A percentile compares a stretch with the other conserved stretches of the same genome.
Evolutionary conservation across 2,329 filamentous ascomycete genomes (phyloP).

Genomic region (Aphanoascus verrucosus): DNA sequence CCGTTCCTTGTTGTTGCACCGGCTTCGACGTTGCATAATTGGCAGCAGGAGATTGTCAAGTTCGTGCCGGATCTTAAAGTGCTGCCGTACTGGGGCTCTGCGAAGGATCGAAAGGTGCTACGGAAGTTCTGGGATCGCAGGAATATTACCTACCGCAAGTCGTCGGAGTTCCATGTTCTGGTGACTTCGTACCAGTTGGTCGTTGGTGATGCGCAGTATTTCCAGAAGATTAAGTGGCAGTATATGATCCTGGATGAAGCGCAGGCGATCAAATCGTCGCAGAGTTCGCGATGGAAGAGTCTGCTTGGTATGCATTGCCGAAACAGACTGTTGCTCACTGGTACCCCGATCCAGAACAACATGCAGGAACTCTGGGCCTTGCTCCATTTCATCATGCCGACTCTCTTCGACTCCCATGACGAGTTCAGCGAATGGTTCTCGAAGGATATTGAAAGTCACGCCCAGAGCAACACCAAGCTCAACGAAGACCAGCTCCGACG

Average conservation of each 20-base stretch:
- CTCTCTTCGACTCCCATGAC: slow-evolving; percentile 61
- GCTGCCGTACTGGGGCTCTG: slow-evolving; percentile 92
- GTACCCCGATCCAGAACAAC: slow-evolving; percentile 92
- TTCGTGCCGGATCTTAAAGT: slow-evolving; percentile 95
- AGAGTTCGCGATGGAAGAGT: slow-evolving; percentile 89
- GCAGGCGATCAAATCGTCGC: slow-evolving; percentile 89
- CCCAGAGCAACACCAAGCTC: slow-evolving; percentile 97
- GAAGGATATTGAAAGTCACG: slow-evolving; percentile 79
- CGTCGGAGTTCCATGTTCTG: slow-evolving; percentile 89
- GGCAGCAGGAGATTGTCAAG: slow-evolving; percentile 94
- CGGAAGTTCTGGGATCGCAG: slow-evolving; percentile 99
- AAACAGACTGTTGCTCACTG: slow-evolving; percentile 89
- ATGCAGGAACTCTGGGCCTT: slow-evolving; percentile 90
- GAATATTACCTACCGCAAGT: slow-evolving; percentile 86
- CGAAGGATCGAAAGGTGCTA: slow-evolving; percentile 85
- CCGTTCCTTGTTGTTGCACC: slow-evolving; percentile 85
- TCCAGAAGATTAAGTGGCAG: slow-evolving; percentile 42
- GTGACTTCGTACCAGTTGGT: slow-evolving; percentile 97
- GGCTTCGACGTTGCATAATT: slow-evolving; percentile 58
- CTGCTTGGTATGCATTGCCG: slow-evolving; percentile 82
- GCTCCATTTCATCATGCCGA: slow-evolving; percentile 93
- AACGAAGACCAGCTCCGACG: slow-evolving; percentile 96
- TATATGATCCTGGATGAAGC: slow-evolving; percentile 91
- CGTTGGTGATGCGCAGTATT: slow-evolving; percentile 84
- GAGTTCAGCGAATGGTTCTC: slow-evolving; percentile 46